Base-by-base conservation (phyloP, 352 stramenopile genomes). In the Albugo candida region DNA sequence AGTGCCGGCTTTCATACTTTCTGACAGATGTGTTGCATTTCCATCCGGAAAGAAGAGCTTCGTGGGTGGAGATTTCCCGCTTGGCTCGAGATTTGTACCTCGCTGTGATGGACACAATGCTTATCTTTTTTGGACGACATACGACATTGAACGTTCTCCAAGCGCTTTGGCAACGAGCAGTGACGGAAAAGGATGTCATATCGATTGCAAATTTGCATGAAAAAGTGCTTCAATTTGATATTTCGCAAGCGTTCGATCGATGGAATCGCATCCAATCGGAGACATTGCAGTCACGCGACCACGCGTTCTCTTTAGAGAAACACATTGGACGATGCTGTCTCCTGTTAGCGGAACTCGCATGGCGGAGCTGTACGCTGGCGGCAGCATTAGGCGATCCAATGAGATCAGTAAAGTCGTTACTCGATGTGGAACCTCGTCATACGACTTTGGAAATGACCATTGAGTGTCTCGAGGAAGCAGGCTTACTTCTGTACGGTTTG, bases 61-160 rank as follows among this genome's bases (percentile, higher is more conserved):
- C 73, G 1, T 86, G 73, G 73, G 45, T 79, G 48, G 63, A 67
- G 3, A 55, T 86, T 5, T 70, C 69, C 17, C 66, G 75, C 36
- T 74, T 69, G 10, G 72, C 77, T 53, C 82, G 83, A 36, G 68
- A 81, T 47, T 48, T 83, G 10, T 82, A 81, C 48, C 68, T 83
- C 35, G 59, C 67, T 27, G 53, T 62, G 2, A 82, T 67, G 1
- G 73, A 86, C 40, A 70, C 70, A 2, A 78, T 72, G 48, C 61
- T 64, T 0, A 59, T 71, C 6, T 19, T 81, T 0, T 51, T 85
- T 13, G 67, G 65, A 13, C 55, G 63, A 14, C 59, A 77, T n/a
- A 39, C 52, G 16, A 64, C 61, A 41, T 55, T 67, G 19, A 47
- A 50, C 47, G 65, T 67, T 35, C 55, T 79, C 0, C 51, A 49